These are phyloP conservation scores for Pyrenopolyporus hunteri DNA, from an alignment of 495 filamentous ascomycete species.

Conservation along the genomic window DNA sequence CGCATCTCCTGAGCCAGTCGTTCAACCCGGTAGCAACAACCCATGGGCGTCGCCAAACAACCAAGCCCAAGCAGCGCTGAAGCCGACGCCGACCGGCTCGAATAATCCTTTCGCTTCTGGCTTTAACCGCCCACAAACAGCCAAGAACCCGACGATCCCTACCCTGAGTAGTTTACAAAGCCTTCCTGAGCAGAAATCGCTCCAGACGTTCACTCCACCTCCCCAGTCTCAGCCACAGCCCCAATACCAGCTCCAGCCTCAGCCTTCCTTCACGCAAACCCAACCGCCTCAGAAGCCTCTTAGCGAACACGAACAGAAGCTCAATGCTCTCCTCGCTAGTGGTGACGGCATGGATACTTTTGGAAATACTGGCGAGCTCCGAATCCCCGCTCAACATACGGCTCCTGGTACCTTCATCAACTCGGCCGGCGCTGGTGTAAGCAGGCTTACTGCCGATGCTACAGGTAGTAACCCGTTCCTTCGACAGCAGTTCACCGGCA, in stretches of 20 bases:
- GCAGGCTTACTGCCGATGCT: conserved; percentile 69
- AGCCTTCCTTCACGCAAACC: conserved; percentile 47
- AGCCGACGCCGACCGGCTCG: conserved; percentile 80
- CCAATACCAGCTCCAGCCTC: conserved; percentile 30
- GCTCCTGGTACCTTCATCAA: conserved; percentile 97
- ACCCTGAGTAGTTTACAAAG: conserved; percentile 64
- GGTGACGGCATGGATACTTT: conserved; percentile 97
- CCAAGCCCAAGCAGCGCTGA: conserved; percentile 54
- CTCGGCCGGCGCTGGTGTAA: conserved; percentile 79
- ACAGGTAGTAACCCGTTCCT: conserved; percentile 95
- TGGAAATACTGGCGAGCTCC: conserved; percentile 90
- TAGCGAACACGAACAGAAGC: conserved; percentile 80
- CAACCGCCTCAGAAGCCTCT: conserved; percentile 60
- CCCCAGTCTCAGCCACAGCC: conserved; percentile 32
- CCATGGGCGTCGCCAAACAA: conserved; percentile 68
- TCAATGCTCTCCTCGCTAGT: conserved; percentile 85
- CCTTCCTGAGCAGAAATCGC: conserved; percentile 72
- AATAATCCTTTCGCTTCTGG: conserved; percentile 90
- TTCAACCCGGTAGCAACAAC: conserved; percentile 82
- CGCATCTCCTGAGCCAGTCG: conserved; percentile 61
- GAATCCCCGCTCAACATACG: conserved; percentile 96
- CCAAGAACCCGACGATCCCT: conserved; percentile 58
- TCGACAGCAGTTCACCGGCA: conserved; percentile 76
- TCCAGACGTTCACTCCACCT: conserved; percentile 54
- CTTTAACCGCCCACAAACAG: conserved; percentile 53